A percentile compares a stretch with the other conserved stretches of the same genome.
Conservation (phyloP, 1,139 yeast genomes). For the Candida glucosophila region DNA sequence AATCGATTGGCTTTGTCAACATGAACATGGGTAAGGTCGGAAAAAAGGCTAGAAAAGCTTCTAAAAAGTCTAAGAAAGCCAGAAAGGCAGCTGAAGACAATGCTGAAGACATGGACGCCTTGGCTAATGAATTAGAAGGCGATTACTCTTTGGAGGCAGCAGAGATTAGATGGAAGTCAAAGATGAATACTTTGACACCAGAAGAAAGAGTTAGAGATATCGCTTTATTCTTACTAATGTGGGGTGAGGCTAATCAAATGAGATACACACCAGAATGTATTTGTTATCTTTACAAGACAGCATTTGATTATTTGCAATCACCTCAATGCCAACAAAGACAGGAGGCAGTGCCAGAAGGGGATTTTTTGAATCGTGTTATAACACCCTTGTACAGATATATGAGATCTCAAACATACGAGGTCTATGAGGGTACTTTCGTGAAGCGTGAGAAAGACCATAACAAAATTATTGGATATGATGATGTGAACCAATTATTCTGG, state of each 20-base stretch:
- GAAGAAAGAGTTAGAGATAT: conserved; percentile 84
- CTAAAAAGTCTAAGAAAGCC: conserved; percentile 56
- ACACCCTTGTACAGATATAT: conserved; percentile 88
- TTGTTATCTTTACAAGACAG: conserved; percentile 90
- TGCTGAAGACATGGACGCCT: conserved; percentile 41
- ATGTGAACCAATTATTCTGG: conserved; percentile 97
- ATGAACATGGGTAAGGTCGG: conserved; percentile 71
- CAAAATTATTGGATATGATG: conserved; percentile 93
- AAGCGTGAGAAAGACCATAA: conserved; percentile 97
- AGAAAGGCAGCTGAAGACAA: conserved; percentile 46
- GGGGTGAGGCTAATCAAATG: conserved; percentile 99
- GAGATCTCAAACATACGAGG: conserved; percentile 92
- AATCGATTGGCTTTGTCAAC: conserved; percentile 36
- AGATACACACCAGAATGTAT: conserved; percentile 90
- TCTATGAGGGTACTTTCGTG: conserved; percentile 88
- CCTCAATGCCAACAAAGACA: conserved; percentile 86
- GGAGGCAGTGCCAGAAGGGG: conserved; percentile 95
- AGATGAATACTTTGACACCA: conserved; percentile 38
- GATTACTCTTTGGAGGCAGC: conserved; percentile 59
- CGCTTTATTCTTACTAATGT: conserved; percentile 71
- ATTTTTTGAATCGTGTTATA: conserved; percentile 81
- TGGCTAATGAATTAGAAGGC: conserved; percentile 77
- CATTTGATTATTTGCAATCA: conserved; percentile 77
- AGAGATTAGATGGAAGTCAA: conserved; percentile 43
- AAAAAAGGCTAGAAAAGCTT: conserved; percentile 42